A percentile compares a stretch with the other conserved stretches of the same genome.
These are phyloP conservation scores for Glycine latifolia DNA, from an alignment of 306 rosid genomes.

Conservation along the genomic window DNA sequence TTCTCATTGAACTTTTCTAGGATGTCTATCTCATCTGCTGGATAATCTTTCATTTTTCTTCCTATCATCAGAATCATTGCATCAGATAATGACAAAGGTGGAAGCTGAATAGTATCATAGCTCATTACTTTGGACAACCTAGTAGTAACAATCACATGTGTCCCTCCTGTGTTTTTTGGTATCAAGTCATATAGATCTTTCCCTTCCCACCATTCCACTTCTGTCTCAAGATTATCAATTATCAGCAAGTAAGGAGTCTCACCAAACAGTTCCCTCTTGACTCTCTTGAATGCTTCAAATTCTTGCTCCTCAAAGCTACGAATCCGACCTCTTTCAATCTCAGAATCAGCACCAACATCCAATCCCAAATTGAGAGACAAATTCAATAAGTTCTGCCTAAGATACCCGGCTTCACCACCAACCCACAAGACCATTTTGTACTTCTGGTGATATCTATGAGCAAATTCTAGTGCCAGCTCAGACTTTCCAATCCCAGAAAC, in stretches of 20 bases:
- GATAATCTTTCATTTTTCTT: constrained; percentile 73
- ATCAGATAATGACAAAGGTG: constrained; percentile 65
- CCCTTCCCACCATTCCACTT: constrained; percentile 92
- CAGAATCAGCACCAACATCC: constrained; percentile 84
- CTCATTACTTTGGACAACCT: constrained; percentile 70
- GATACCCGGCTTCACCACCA: constrained; percentile 82
- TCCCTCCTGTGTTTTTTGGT: constrained; percentile 80
- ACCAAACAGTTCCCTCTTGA: constrained; percentile 80
- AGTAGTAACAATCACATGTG: constrained; percentile 82
- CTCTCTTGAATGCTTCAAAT: constrained; percentile 81
- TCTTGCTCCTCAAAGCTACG: constrained; percentile 95
- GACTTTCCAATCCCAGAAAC: constrained; percentile 86
- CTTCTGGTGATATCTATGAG: constrained; percentile 72
- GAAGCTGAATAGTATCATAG: constrained; percentile 71
- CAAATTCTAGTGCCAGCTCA: constrained; percentile 81
- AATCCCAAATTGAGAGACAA: constrained; percentile 69
- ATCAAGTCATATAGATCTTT: constrained; percentile 76
- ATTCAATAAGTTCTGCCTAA: constrained; percentile 80
- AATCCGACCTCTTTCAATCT: constrained; percentile 74
- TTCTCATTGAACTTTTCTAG: constrained; percentile 71
- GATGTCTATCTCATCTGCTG: constrained; percentile 61
- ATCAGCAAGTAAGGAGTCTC: constrained; percentile 82
- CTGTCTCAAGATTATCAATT: constrained; percentile 87
- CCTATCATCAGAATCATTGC: constrained; percentile 83
- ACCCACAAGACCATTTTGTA: constrained; percentile 93